Percentiles rank a stretch among this genome's conserved stretches.
These are phyloP conservation scores for Edaphochlamys debaryana DNA, from an alignment of 139 green algal species.

Conservation along the genomic window DNA sequence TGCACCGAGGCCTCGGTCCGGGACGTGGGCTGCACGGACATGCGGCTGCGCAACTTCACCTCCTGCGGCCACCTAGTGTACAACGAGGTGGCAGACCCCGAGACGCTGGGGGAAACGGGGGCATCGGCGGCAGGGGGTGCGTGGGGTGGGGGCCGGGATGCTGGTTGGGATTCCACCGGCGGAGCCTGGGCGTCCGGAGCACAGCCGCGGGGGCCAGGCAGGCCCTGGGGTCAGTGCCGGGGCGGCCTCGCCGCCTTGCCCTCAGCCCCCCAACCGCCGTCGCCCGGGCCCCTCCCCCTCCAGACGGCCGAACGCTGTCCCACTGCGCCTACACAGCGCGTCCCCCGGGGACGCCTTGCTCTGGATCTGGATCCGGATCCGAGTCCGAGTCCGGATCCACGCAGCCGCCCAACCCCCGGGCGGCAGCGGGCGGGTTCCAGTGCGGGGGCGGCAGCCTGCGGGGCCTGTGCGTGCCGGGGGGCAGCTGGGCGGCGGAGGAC, in stretches of 20 bases:
- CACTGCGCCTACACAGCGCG: background rate
- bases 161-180: no score
- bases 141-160: no score
- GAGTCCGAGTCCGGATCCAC: no score
- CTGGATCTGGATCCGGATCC: no score
- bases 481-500: background rate
- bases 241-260: no score
- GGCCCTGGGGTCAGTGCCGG: no score
- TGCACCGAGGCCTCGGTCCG: background rate
- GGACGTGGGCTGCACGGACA: conserved; percentile 2
- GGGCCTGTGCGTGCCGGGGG: background rate
- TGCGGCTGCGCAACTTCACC: conserved; percentile 8
- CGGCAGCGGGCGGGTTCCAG: background rate
- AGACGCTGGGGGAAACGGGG: background rate
- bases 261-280: no score
- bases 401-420: no score
- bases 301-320: no score
- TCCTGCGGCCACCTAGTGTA: background rate
- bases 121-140: background rate
- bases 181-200: no score
- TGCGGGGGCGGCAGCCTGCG: background rate
- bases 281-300: no score
- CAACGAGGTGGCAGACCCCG: conserved; percentile 17
- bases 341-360: background rate
- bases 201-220: no score